Percentiles rank a stretch among this genome's conserved stretches.
Evolutionary conservation across 2,329 filamentous ascomycete genomes (phyloP).

Genomic region (Xylariaceae sp.): DNA sequence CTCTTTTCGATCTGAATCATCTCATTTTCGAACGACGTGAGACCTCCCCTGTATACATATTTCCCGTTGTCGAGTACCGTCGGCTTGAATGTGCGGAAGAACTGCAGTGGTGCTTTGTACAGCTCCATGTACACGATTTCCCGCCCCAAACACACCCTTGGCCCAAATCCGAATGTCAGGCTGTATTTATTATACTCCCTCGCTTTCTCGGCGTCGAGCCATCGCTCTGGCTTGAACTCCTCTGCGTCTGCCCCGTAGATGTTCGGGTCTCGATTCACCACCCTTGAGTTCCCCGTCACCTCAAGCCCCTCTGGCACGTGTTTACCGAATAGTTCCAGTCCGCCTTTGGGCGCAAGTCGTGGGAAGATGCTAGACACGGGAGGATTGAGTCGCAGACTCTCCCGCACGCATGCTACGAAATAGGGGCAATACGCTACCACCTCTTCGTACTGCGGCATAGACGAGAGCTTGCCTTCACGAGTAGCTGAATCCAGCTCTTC

Average conservation of each 20-base stretch:
- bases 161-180: conserved; percentile 57
- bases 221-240: conserved; percentile 56
- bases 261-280: conserved; percentile 50
- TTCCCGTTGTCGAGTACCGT: conserved; percentile 25
- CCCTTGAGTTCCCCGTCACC: conserved; percentile 53
- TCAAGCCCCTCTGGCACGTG: conserved; percentile 47
- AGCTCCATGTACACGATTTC: conserved; percentile 60
- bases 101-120: conserved; percentile 52
- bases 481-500: conserved; percentile 50
- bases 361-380: conserved; percentile 58
- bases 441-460: conserved; percentile 49
- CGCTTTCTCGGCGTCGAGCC: conserved; percentile 49
- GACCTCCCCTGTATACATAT: not conserved
- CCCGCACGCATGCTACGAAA: conserved; percentile 57
- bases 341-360: conserved; percentile 44
- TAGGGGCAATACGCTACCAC: conserved; percentile 50
- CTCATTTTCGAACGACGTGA: not conserved
- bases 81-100: conserved; percentile 48
- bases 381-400: conserved; percentile 56
- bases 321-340: conserved; percentile 41
- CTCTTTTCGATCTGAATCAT: no score
- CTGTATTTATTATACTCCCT: conserved; percentile 53
- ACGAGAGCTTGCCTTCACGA: conserved; percentile 40
- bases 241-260: conserved; percentile 51
- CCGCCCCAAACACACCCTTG: conserved; percentile 53